Evolutionary conservation across 208 protist genomes (phyloP), one percentile per base, ranked within the genome.

Genomic region (Lotmaria passim): DNA sequence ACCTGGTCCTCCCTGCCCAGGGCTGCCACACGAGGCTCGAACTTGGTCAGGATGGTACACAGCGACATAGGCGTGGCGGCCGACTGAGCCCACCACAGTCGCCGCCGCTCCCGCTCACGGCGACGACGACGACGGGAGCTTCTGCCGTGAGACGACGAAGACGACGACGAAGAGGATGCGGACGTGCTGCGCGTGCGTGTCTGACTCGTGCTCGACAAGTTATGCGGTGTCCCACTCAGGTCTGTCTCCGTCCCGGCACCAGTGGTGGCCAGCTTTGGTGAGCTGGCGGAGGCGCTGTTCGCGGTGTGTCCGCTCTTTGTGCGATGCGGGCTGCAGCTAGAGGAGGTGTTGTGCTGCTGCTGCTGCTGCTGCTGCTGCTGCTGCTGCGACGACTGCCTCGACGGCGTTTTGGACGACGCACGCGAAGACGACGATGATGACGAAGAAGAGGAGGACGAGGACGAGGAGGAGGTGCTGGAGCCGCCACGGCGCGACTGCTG

Each of bases 1-100:
- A 93, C 85, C 58, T 88, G 88, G 28, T 91, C 77, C 57, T 90
- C 80, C 77, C 86, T 73, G 78, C 85, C 86, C 43, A 82, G 63
- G 4, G 77, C 68, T 17, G 81, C 73, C 34, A 77, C 71, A 3
- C 39, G 73, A 6, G 85, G 85, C 0, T 68, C 73, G 52, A 87
- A 93, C 57, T 80, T 86, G 21, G 82, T 82, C 48, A 93, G 57
- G 57, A 93, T 82, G 33, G 88, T 93, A 57, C 79, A 89, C 26
- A 93, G 53, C n/a, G 76, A 73, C 30, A 82, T 50, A 21, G 88
- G 79, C 15, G 79, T 69, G 24, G 71, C 63, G 24, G 76, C 78
- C 1, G 76, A 79, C 60, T 78, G 43, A 31, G 63, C 79, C 73
- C 66, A 77, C 64, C 59, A 64, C 69, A 55, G 23, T 15, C 56